Evolutionary conservation across 305 asterid genomes (phyloP).

Genomic region (Fraxinus floribunda): DNA sequence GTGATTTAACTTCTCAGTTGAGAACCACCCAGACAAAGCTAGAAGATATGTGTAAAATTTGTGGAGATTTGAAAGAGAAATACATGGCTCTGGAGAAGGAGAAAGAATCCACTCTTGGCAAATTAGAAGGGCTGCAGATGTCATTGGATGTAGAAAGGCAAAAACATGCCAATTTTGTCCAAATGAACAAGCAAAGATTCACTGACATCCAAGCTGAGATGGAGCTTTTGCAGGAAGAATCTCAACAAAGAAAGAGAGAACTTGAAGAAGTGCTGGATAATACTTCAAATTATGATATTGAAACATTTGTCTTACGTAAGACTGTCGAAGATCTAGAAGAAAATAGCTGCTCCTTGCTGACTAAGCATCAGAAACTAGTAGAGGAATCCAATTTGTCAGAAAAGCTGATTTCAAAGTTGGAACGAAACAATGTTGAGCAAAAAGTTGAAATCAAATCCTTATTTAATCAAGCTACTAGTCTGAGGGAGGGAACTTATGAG

Average conservation of each 20-base stretch:
- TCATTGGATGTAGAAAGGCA: slow-evolving; percentile 66
- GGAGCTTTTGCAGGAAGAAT: slow-evolving; percentile 54
- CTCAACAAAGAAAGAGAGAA: slow-evolving; percentile 47
- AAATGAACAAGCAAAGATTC: slow-evolving; percentile 42
- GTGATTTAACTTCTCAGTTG: slow-evolving; percentile 56
- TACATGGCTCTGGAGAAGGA: slow-evolving; percentile 68
- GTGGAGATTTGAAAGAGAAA: slow-evolving; percentile 60
- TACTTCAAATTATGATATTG: slow-evolving; percentile 55
- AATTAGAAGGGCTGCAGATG: slow-evolving; percentile 57
- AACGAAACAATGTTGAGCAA: slow-evolving; percentile 50
- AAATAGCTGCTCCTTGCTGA: slow-evolving; percentile 39
- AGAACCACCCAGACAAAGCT: slow-evolving; percentile 46
- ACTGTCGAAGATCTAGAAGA: slow-evolving; percentile 59
- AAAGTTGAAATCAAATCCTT: slow-evolving; percentile 51
- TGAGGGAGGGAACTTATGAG: slow-evolving; percentile 56
- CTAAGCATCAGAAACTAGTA: slow-evolving; percentile 47
- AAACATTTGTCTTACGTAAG: slow-evolving; percentile 58
- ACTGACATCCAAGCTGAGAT: slow-evolving; percentile 39
- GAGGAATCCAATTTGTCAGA: slow-evolving; percentile 49
- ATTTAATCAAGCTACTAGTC: slow-evolving; percentile 48
- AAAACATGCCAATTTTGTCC: slow-evolving; percentile 49
- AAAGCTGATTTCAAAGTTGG: slow-evolving; percentile 44
- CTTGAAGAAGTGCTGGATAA: slow-evolving; percentile 58
- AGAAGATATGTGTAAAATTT: slow-evolving; percentile 54
- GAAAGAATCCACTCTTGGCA: slow-evolving; percentile 54